Conservation (phyloP, 805 yeast species). For the Candida caryicola region DNA sequence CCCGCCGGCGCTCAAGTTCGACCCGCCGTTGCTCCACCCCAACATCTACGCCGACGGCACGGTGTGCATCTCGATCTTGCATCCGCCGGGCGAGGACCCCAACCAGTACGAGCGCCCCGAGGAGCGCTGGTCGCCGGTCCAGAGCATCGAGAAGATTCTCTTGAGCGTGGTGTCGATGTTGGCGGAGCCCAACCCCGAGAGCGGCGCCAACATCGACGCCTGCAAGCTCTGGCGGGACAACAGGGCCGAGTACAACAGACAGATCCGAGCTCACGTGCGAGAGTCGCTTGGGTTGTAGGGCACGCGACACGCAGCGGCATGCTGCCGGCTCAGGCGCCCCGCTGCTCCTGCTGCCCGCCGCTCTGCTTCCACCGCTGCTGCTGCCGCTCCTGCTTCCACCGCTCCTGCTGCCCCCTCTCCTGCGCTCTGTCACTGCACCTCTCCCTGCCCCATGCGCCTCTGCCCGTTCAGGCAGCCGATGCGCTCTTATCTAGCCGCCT, state of each 20-base stretch:
- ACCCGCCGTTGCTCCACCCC: constrained; percentile 87
- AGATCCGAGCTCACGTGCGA: constrained; percentile 65
- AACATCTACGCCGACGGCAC: constrained; percentile 92
- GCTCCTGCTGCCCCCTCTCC: too few relatives aligned
- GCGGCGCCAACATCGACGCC: constrained; percentile 85
- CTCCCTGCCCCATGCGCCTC: too few relatives aligned
- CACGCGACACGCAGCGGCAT: too few relatives aligned
- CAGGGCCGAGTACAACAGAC: constrained; percentile 60
- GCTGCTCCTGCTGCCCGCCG: too few relatives aligned
- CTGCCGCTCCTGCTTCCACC: too few relatives aligned
- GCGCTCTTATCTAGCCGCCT: too few relatives aligned
- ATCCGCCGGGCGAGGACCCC: constrained; percentile 97
- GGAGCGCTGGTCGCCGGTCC: constrained; percentile 98
- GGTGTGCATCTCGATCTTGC: constrained; percentile 92
- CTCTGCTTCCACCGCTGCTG: too few relatives aligned
- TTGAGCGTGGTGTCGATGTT: constrained; percentile 93
- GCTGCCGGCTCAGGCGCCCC: too few relatives aligned
- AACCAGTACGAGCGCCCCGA: constrained; percentile 92
- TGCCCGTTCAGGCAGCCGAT: too few relatives aligned
- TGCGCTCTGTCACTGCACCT: too few relatives aligned
- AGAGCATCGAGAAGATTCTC: constrained; percentile 93
- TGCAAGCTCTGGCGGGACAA: constrained; percentile 90
- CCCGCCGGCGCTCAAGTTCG: constrained; percentile 74
- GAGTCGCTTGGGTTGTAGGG: constrained; percentile 63
- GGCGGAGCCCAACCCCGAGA: constrained; percentile 94